Conservation (phyloP, 108 stramenopile species). For the Pseudonitzschia pungens region DNA sequence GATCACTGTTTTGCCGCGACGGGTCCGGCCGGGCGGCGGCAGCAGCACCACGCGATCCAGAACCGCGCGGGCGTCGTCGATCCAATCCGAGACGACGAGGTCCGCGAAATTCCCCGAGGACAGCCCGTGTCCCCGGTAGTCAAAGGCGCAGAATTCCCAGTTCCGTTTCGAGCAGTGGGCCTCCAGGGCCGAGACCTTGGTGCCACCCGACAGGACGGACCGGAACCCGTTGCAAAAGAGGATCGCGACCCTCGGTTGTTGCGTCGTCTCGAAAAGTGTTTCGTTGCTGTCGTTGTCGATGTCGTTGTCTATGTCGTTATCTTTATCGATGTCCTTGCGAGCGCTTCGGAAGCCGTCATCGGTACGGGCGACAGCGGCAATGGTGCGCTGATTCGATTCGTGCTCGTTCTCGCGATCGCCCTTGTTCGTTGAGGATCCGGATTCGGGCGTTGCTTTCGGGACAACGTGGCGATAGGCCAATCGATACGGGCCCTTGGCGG, state of each 20-base stretch:
- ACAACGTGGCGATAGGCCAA: slow-evolving; percentile 2
- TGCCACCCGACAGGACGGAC: slow-evolving; percentile 23
- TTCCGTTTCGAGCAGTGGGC: slow-evolving; percentile 5
- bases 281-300: not conserved
- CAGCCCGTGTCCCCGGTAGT: slow-evolving; percentile 38
- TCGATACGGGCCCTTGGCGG: not conserved
- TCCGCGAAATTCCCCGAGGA: slow-evolving; percentile 9
- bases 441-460: not conserved
- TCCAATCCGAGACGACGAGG: slow-evolving; percentile 25
- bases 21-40: not conserved
- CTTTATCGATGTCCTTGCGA: not conserved
- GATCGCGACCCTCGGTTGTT: not conserved
- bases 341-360: too few species aligned
- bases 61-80: slow-evolving; percentile 26
- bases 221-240: slow-evolving; percentile 40
- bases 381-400: too few species aligned
- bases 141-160: slow-evolving; percentile 21
- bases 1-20: slow-evolving; percentile 9
- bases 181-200: slow-evolving; percentile 31
- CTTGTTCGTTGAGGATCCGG: not conserved
- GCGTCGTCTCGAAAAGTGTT: not conserved
- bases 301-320: not conserved
- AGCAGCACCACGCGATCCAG: slow-evolving; percentile 2
- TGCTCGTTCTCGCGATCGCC: too few species aligned
- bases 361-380: not conserved